Evolutionary conservation across 2,329 filamentous ascomycete genomes (phyloP).

Genomic region (Fusarium sp.): DNA sequence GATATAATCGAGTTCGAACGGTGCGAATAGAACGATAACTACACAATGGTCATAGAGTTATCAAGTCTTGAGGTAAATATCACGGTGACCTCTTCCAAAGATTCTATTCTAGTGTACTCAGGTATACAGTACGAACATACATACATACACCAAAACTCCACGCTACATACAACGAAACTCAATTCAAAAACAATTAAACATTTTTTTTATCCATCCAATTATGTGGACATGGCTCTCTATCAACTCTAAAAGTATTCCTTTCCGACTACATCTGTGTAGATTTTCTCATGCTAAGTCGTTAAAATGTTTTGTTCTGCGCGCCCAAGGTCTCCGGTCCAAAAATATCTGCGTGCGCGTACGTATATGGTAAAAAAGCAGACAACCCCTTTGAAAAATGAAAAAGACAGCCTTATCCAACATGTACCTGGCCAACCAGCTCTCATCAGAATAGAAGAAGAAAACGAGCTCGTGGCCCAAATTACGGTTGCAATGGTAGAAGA

Average conservation of each 20-base stretch:
- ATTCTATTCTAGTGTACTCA: neutral
- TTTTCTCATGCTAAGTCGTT: constrained; percentile 47
- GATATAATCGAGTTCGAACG: neutral
- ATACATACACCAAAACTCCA: neutral
- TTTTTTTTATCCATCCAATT: constrained; percentile 36
- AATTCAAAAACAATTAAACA: constrained; percentile 34
- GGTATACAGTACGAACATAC: neutral
- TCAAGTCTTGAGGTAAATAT: neutral
- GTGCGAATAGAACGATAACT: neutral
- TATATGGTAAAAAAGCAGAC: constrained; percentile 20
- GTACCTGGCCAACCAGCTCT: constrained; percentile 17
- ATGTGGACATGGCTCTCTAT: constrained; percentile 42
- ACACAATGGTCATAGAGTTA: neutral
- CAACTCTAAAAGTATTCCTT: constrained; percentile 38
- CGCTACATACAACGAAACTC: neutral
- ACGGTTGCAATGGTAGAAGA: constrained; percentile 13
- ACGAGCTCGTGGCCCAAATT: constrained; percentile 6
- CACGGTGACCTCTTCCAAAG: neutral
- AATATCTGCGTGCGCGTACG: constrained; percentile 18
- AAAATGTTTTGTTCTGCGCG: constrained; percentile 33
- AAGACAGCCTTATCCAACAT: constrained; percentile 16
- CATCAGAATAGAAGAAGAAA: neutral
- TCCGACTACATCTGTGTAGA: constrained; percentile 43
- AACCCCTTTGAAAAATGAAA: neutral
- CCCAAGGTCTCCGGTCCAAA: constrained; percentile 27